phyloP scores from a whole-genome alignment of 1,284 basidiomycete genomes.

The Uromyces viciae-fabae region DNA sequence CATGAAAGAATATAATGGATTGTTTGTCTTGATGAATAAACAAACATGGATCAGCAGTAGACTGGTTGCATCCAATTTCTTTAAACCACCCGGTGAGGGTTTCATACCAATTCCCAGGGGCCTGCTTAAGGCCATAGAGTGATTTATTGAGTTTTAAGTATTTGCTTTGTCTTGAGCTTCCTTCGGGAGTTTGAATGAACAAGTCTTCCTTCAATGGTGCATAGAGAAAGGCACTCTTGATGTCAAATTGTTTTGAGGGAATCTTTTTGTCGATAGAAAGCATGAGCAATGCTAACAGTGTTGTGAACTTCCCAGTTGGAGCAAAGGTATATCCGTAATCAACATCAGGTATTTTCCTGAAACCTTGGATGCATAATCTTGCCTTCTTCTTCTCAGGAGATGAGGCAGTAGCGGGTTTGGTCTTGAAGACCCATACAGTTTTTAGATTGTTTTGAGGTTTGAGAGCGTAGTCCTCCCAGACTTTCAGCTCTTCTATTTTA shows the following conservation, averaged over 20 bases:
- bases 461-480: neutral
- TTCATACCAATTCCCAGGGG: neutral
- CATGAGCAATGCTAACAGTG: too few species aligned
- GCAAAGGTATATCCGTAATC: too few species aligned
- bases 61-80: neutral
- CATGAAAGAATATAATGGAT: neutral
- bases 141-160: neutral
- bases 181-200: neutral
- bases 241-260: neutral
- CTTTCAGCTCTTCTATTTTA: neutral
- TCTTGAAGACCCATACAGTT: neutral
- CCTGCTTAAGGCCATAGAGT: neutral
- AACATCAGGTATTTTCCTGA: too few species aligned
- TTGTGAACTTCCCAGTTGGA: too few species aligned
- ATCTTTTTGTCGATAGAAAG: too few species aligned
- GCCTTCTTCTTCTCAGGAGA: neutral
- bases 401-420: neutral
- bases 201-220: neutral
- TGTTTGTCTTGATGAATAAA: neutral
- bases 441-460: neutral
- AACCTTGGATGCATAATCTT: neutral
- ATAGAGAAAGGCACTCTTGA: neutral
- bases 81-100: too few species aligned
- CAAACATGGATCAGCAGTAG: neutral
- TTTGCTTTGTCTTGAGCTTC: neutral